These are phyloP conservation scores for Saccharomycopsis selenospora DNA, from an alignment of 805 yeast genomes.

Conservation along the genomic window DNA sequence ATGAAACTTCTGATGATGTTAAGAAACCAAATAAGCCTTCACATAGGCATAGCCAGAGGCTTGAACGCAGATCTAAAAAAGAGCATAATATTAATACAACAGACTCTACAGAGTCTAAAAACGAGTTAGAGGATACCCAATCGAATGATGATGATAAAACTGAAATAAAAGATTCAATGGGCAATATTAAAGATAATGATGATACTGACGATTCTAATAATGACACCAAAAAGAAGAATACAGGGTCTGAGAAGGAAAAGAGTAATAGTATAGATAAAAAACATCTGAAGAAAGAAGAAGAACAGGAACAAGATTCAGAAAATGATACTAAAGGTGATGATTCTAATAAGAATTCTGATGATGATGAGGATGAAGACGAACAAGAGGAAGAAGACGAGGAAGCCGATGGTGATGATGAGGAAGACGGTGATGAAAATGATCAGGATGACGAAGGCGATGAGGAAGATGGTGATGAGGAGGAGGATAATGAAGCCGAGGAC, in stretches of 20 bases:
- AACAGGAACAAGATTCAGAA: constrained; percentile 1
- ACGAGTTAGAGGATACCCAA: background rate
- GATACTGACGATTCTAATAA: constrained; percentile 2
- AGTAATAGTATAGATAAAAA: background rate
- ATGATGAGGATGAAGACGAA: background rate
- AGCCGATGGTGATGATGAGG: background rate
- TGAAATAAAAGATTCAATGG: background rate
- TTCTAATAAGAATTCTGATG: background rate
- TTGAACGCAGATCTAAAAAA: no score
- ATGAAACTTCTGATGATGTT: background rate
- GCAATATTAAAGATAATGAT: background rate
- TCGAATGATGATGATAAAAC: background rate
- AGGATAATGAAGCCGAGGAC: background rate
- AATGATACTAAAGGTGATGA: background rate
- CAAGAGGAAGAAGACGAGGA: constrained; percentile 1
- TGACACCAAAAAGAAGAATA: background rate
- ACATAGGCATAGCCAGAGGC: no score
- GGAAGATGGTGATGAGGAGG: constrained; percentile 1
- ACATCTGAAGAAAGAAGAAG: background rate
- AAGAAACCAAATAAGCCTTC: no score
- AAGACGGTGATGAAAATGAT: background rate
- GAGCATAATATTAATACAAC: no score
- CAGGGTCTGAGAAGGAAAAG: background rate
- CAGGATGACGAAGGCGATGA: background rate
- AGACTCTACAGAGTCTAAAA: no score